These are phyloP conservation scores for Arthrinium puccinioides DNA, from an alignment of 2,329 filamentous ascomycete genomes.

Conservation along the genomic window DNA sequence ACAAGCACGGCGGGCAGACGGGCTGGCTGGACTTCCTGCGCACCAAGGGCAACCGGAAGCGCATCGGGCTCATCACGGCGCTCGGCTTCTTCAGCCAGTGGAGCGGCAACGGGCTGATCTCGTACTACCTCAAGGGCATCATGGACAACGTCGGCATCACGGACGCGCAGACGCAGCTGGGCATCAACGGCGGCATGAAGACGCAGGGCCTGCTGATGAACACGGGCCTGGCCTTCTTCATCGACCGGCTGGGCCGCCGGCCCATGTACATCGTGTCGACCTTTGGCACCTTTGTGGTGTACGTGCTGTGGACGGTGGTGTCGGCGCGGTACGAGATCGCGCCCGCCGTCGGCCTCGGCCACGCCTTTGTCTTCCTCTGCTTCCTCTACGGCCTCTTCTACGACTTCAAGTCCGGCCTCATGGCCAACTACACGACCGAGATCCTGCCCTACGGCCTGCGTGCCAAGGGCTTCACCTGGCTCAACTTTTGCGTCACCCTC, in stretches of 20 bases:
- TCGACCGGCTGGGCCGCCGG: too few relatives aligned
- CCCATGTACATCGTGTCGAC: slow-evolving; percentile 30
- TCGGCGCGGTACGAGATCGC: slow-evolving; percentile 28
- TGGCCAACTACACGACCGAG: slow-evolving; percentile 28
- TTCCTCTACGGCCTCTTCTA: too few relatives aligned
- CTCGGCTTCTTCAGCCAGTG: slow-evolving; percentile 33
- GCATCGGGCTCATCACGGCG: slow-evolving; percentile 24
- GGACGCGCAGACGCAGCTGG: too few relatives aligned
- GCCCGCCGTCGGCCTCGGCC: too few relatives aligned
- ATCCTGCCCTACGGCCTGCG: slow-evolving; percentile 29
- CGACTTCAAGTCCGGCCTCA: too few relatives aligned
- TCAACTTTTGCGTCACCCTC: slow-evolving; percentile 29
- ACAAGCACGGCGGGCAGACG: slow-evolving; percentile 34
- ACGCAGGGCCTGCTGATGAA: slow-evolving; percentile 29
- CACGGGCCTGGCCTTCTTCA: slow-evolving; percentile 29
- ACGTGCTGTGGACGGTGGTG: slow-evolving; percentile 31
- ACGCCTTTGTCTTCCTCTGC: too few relatives aligned
- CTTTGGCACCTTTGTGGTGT: slow-evolving; percentile 26
- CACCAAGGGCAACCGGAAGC: slow-evolving; percentile 24
- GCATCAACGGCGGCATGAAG: too few relatives aligned
- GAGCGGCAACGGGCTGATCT: slow-evolving; percentile 30
- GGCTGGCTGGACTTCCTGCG: slow-evolving; percentile 29
- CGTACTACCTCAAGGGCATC: slow-evolving; percentile 32
- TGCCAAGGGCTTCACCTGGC: slow-evolving; percentile 28
- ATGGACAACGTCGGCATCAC: slow-evolving; percentile 30